Evolutionary conservation across 306 rosid species (phyloP), one percentile per base, ranked within the genome.

Genomic region (Urtica urens): DNA sequence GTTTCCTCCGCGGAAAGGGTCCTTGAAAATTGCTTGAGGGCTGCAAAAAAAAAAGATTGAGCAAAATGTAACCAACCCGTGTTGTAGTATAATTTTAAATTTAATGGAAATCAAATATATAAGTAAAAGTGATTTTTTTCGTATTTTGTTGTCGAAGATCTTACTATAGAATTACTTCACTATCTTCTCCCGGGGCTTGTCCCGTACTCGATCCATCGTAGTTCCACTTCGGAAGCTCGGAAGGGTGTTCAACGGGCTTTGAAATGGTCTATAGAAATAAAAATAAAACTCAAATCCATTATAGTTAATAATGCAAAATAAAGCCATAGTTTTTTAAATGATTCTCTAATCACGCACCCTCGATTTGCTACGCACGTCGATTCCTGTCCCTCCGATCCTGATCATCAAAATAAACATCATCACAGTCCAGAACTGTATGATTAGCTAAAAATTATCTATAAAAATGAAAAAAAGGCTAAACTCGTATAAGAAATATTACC

Each of bases 201-300:
- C 99, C 96, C 15, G 99, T 86, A 69, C 99, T 92, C 53, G 99
- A 92, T 64, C 99, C 99, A 72, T 92, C 99, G 39, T 82, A 92
- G 52, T 92, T 92, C 99, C 99, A 92, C 64, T 75, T 92, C 16
- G 99, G 96, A 53, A 92, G 96, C 81, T 92, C 96, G 55, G 99
- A 85, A 13, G 96, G 96, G 70, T 82, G 80, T 46, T 78, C 73
- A 60, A 92, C 96, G 15, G 99, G 99, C 73, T 48, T 92, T 56
- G 96, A 14, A 51, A 92, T 62, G 46, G 99, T 85, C 99, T 92
- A 66, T 4, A 28, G n/a, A n/a, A n/a, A n/a, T 10, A 28, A 35
- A 59, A 72, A 60, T 8, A 72, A 64, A 19, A 53, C 31, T 45
- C 34, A 58, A 51, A 12, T 3, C 6, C 20, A 69, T 51, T 6